Conservation (phyloP, 352 stramenopile species). For the Phytophthora pinifolia region DNA sequence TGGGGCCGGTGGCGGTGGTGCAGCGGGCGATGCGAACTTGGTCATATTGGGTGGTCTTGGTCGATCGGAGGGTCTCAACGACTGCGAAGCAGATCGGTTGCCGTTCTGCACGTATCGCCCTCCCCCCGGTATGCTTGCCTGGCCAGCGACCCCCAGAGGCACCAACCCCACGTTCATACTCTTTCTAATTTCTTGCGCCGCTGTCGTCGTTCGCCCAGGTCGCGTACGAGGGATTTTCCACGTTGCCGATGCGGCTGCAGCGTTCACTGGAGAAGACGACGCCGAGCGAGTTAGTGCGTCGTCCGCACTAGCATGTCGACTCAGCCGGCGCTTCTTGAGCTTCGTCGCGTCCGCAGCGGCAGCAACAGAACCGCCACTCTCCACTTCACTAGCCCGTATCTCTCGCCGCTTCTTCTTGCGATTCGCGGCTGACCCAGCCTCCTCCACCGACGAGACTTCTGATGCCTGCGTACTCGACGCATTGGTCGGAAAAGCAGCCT, state of each 20-base stretch:
- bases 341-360: neutral
- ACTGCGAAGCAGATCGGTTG: constrained; percentile 38
- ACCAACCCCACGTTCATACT: constrained; percentile 50
- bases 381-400: constrained; percentile 3
- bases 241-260: neutral
- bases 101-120: constrained; percentile 72
- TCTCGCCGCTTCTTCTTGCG: constrained; percentile 6
- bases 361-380: neutral
- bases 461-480: constrained; percentile 7
- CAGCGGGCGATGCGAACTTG: constrained; percentile 11
- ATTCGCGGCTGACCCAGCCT: neutral
- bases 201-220: constrained; percentile 18
- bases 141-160: constrained; percentile 38
- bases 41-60: constrained; percentile 20
- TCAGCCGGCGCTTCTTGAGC: constrained; percentile 27
- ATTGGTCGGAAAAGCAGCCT: constrained; percentile 1
- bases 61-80: constrained; percentile 14
- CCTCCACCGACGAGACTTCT: constrained; percentile 8
- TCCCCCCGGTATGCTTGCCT: constrained; percentile 37
- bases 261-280: constrained; percentile 20
- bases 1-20: neutral
- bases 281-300: constrained; percentile 15
- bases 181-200: constrained; percentile 38
- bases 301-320: constrained; percentile 19
- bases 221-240: constrained; percentile 24